Conservation (phyloP, 2,329 filamentous ascomycete species). For the Neoascochyta sp. region DNA sequence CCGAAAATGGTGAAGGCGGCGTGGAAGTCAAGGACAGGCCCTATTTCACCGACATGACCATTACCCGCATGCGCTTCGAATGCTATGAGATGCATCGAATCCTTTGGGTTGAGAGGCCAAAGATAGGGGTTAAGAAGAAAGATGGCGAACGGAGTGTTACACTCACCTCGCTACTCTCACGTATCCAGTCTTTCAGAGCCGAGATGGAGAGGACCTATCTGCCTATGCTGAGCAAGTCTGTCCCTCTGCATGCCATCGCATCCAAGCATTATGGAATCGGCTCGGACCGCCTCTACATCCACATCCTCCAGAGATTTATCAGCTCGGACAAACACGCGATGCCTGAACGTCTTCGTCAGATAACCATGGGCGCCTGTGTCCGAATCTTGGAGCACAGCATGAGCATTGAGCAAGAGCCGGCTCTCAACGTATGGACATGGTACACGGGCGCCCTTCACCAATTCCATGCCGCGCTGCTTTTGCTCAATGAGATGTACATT, state of each 20-base stretch:
- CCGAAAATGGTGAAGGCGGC: conserved; percentile 23
- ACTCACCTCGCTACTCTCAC: conserved; percentile 61
- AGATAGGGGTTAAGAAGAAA: conserved; percentile 50
- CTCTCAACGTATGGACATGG: conserved; percentile 62
- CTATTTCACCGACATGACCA: conserved; percentile 65
- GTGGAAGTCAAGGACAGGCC: conserved; percentile 47
- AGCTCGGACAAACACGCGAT: conserved; percentile 47
- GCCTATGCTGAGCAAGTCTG: conserved; percentile 57
- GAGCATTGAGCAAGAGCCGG: conserved; percentile 51
- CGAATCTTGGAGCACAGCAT: conserved; percentile 54
- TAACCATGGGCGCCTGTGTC: conserved; percentile 61
- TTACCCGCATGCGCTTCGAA: conserved; percentile 67
- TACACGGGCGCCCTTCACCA: conserved; percentile 68
- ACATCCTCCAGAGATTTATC: conserved; percentile 67
- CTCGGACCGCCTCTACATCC: conserved; percentile 60
- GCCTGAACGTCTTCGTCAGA: conserved; percentile 60
- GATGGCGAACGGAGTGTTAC: conserved; percentile 22
- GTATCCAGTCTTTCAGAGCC: conserved; percentile 65
- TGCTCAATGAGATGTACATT: conserved; percentile 64
- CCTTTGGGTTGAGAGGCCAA: conserved; percentile 66
- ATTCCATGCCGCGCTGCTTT: conserved; percentile 66
- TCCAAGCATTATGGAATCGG: conserved; percentile 63
- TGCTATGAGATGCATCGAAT: conserved; percentile 68
- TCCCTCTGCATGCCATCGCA: conserved; percentile 61
- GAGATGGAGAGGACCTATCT: conserved; percentile 64